Percentiles rank a stretch among this genome's conserved stretches.
phyloP scores from a whole-genome alignment of 805 yeast species.

The Lachancea thermotolerans region DNA sequence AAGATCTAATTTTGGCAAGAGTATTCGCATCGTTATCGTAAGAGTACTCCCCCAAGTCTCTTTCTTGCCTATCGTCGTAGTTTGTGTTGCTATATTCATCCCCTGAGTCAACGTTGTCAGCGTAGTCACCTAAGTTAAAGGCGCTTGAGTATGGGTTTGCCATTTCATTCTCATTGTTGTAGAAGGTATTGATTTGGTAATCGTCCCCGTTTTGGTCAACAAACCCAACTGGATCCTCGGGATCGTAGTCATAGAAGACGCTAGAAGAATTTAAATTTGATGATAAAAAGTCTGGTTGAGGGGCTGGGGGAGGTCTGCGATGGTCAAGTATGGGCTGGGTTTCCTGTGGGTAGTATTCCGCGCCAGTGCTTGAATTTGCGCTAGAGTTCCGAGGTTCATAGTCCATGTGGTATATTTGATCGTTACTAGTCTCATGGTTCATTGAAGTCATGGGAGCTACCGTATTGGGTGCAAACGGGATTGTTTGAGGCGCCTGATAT shows the following conservation, averaged over 20 bases:
- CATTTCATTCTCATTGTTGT: conserved; percentile 31
- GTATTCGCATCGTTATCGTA: conserved; percentile 9
- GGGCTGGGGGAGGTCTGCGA: conserved; percentile 3
- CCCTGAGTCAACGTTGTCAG: conserved; percentile 2
- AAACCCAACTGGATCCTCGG: conserved; percentile 18
- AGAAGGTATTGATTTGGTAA: conserved; percentile 30
- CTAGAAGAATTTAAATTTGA: neutral
- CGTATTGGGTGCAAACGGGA: conserved; percentile 7
- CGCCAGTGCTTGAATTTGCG: conserved; percentile 7
- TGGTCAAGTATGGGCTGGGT: conserved; percentile 23
- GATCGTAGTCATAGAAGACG: conserved; percentile 15
- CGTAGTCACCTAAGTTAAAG: conserved; percentile 7
- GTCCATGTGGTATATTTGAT: conserved; percentile 19
- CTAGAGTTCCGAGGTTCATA: conserved; percentile 5
- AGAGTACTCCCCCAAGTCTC: conserved; percentile 7
- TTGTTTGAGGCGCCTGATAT: conserved; percentile 19
- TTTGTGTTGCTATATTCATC: conserved; percentile 3
- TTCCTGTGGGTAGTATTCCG: conserved; percentile 8
- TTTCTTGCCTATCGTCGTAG: conserved; percentile 4
- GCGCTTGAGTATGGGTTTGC: conserved; percentile 27
- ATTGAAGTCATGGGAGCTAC: conserved; percentile 2
- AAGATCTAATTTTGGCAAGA: conserved; percentile 7
- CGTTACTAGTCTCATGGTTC: conserved; percentile 19
- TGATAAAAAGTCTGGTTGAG: neutral
- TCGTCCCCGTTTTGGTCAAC: conserved; percentile 32